Conservation (phyloP, 2,329 filamentous ascomycete species). For the Trichophyton mentagrophytes region DNA sequence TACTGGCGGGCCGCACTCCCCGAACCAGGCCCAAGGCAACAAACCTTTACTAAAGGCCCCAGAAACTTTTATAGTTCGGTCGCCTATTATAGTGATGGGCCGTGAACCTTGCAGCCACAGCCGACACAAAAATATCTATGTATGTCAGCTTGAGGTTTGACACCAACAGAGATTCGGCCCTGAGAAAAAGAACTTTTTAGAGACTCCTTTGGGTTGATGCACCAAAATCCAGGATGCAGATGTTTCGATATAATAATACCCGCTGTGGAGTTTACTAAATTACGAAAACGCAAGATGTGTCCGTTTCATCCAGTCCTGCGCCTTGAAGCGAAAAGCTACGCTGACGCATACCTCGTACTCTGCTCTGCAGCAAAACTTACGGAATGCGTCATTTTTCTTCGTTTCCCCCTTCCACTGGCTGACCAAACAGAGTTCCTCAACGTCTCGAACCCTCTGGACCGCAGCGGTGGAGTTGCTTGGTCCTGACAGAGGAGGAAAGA, state of each 20-base stretch:
- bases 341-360: background rate
- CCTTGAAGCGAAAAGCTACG: background rate
- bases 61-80: background rate
- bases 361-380: background rate
- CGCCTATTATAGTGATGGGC: background rate
- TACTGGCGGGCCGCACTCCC: constrained; percentile 1
- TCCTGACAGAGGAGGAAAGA: background rate
- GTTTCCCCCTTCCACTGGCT: background rate
- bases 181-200: background rate
- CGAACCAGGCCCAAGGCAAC: background rate
- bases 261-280: background rate
- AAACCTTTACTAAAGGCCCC: background rate
- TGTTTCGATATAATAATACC: background rate
- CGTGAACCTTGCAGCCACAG: background rate
- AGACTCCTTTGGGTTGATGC: background rate
- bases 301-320: background rate
- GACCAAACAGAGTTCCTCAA: background rate
- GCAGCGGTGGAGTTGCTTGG: background rate
- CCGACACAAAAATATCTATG: background rate
- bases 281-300: background rate
- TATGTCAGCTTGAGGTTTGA: background rate
- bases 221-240: background rate
- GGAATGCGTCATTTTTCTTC: background rate
- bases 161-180: background rate
- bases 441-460: constrained; percentile 1